Evolutionary conservation across 768 basidiomycete species (phyloP), one percentile per base, ranked within the genome.

Genomic region (Lactarius quietus): DNA sequence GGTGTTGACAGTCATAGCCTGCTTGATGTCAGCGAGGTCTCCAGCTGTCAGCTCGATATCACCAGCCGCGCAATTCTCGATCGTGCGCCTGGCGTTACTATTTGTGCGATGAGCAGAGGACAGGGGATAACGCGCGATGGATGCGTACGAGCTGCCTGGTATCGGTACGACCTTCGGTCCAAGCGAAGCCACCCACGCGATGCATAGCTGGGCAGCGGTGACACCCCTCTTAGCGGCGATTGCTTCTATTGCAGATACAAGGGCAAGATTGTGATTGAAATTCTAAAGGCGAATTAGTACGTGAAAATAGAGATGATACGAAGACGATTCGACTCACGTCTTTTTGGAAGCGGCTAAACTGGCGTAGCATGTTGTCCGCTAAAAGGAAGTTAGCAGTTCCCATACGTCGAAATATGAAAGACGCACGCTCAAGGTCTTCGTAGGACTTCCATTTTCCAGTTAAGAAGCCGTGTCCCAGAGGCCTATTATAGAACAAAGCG

Each of bases 381-480:
- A 5, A 18, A 35, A 35, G 36, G 33, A 28, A 23, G 61, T 66
- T 10, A 15, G 57, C 9, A 18, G n/a, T 31, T n/a, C 1, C 2
- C 15, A 38, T 1, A 35, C 6, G 51, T 58, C 29, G 38, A 10
- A 26, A 15, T 38, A 5, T 31, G 29, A 41, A 20, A 36, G 10
- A 68, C 73, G 26, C 45, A 74, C 75, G 68, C n/a, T 72, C 72
- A 28, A 65, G 63, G 41, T 70, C 73, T 65, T 80, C 81, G 70
- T 84, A 61, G n/a, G 66, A 61, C 36, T 61, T 69, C 68, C 68
- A 69, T 36, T 79, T 73, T 3, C 85, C 84, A 0, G 82, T 80
- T 29, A 86, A 73, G 71, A 86, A 78, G 2, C 85, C 84, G 23
- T 78, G 75, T 8, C 85, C 84, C 1, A 86, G 78, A 0, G 85